Evolutionary conservation across 306 rosid species (phyloP).

Genomic region (Prunus dulcis): DNA sequence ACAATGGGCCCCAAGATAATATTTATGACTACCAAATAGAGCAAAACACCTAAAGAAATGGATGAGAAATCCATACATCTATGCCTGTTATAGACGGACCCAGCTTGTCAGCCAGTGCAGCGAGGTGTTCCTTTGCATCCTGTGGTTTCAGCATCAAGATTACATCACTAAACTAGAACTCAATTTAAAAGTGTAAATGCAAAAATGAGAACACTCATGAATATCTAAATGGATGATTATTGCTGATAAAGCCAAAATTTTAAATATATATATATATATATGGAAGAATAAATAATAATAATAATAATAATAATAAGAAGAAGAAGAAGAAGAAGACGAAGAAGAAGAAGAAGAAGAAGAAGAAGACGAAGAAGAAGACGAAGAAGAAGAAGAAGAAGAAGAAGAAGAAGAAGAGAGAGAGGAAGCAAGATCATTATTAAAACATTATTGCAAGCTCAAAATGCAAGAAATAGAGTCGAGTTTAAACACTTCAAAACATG

Average conservation of each 20-base stretch:
- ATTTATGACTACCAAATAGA: constrained; percentile 8
- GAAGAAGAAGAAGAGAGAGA: too few species aligned
- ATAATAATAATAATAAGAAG: too few species aligned
- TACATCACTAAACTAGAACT: not conserved
- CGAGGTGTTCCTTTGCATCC: constrained; percentile 98
- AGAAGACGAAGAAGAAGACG: too few species aligned
- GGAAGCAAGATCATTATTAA: not conserved
- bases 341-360: too few species aligned
- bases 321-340: too few species aligned
- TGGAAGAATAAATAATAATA: not conserved
- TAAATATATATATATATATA: not conserved
- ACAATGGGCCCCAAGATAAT: constrained; percentile 1
- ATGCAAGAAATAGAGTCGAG: not conserved
- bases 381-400: too few species aligned
- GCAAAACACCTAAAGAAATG: not conserved
- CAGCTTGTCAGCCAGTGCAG: constrained; percentile 94
- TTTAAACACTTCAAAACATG: not conserved
- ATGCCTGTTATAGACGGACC: constrained; percentile 86
- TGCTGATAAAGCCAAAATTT: not conserved
- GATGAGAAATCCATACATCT: constrained; percentile 56
- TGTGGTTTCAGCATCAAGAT: constrained; percentile 36
- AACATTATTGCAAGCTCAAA: not conserved
- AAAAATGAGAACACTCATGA: not conserved
- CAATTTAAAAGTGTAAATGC: constrained; percentile 15
- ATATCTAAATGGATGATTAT: not conserved